phyloP scores from a whole-genome alignment of 192 early-diverging fungal genomes.

The Coemansia sp. region DNA sequence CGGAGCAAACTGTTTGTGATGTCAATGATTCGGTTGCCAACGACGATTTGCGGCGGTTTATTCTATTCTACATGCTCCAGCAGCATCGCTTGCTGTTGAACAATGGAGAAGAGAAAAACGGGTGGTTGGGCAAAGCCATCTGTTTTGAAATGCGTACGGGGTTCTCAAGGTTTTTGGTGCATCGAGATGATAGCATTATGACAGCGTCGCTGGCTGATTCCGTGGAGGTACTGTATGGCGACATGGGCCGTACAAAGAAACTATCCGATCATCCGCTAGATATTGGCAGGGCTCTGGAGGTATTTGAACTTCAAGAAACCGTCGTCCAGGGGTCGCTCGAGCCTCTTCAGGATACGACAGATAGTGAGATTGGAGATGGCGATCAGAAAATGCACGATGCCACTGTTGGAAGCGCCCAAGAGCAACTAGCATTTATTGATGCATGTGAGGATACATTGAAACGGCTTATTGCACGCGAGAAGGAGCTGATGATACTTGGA shows the following conservation, averaged over 20 bases:
- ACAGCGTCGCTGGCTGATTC: slow-evolving; percentile 22
- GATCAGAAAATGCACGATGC: slow-evolving; percentile 6
- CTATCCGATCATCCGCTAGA: slow-evolving; percentile 31
- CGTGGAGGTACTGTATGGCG: slow-evolving; percentile 34
- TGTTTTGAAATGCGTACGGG: slow-evolving; percentile 40
- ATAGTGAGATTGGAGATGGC: slow-evolving; percentile 8
- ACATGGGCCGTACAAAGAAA: slow-evolving; percentile 19
- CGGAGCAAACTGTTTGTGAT: not conserved
- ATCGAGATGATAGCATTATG: slow-evolving; percentile 6
- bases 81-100: slow-evolving; percentile 2
- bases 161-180: slow-evolving; percentile 33
- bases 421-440: slow-evolving; percentile 20
- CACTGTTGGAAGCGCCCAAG: not conserved
- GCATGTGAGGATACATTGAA: slow-evolving; percentile 19
- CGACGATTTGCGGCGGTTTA: slow-evolving; percentile 35
- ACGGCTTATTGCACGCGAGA: slow-evolving; percentile 36
- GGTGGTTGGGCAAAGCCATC: slow-evolving; percentile 35
- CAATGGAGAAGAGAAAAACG: not conserved
- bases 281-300: slow-evolving; percentile 24
- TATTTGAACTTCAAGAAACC: slow-evolving; percentile 18
- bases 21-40: not conserved
- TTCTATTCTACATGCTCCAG: slow-evolving; percentile 41
- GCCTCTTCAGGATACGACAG: not conserved
- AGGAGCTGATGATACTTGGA: slow-evolving; percentile 31
- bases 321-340: slow-evolving; percentile 4